A percentile compares a stretch with the other conserved stretches of the same genome.
These are phyloP conservation scores for Diversispora eburnea DNA, from an alignment of 192 early-diverging fungal species.

Conservation along the genomic window DNA sequence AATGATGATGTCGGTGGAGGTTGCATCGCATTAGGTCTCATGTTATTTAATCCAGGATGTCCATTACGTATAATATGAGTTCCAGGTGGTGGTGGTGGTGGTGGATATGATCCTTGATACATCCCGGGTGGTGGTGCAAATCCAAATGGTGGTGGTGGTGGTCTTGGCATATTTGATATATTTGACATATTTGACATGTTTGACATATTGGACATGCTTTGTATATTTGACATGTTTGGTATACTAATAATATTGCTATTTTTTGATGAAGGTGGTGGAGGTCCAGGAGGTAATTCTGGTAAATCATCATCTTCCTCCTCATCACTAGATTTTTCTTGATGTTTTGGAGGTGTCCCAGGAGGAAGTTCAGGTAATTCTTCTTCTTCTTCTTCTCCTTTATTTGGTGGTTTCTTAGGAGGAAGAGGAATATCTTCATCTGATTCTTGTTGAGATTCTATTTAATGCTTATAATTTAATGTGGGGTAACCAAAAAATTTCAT, in stretches of 20 bases:
- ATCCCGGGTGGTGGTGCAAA: constrained; percentile 2
- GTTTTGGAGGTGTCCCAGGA: constrained; percentile 20
- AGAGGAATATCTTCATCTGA: constrained; percentile 29
- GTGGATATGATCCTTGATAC: not conserved
- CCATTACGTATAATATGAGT: constrained; percentile 3
- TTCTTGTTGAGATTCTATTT: constrained; percentile 12
- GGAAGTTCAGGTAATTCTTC: constrained; percentile 26
- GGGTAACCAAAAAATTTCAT: not conserved
- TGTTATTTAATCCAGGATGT: not conserved
- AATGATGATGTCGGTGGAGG: constrained; percentile 17
- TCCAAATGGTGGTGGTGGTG: not conserved
- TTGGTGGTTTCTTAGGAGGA: constrained; percentile 15
- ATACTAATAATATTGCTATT: not conserved
- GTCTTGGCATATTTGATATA: not conserved
- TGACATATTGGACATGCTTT: too few species aligned
- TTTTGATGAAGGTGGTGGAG: constrained; percentile 15
- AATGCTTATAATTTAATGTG: not conserved
- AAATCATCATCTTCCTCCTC: constrained; percentile 24
- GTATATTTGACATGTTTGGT: not conserved
- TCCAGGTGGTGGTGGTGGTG: not conserved
- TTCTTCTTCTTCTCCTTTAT: constrained; percentile 12
- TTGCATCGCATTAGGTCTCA: constrained; percentile 2
- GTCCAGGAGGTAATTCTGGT: constrained; percentile 29
- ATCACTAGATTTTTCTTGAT: constrained; percentile 14
- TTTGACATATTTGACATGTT: too few species aligned